Conservation (phyloP, 352 stramenopile species). For the Phytopythium litorale region DNA sequence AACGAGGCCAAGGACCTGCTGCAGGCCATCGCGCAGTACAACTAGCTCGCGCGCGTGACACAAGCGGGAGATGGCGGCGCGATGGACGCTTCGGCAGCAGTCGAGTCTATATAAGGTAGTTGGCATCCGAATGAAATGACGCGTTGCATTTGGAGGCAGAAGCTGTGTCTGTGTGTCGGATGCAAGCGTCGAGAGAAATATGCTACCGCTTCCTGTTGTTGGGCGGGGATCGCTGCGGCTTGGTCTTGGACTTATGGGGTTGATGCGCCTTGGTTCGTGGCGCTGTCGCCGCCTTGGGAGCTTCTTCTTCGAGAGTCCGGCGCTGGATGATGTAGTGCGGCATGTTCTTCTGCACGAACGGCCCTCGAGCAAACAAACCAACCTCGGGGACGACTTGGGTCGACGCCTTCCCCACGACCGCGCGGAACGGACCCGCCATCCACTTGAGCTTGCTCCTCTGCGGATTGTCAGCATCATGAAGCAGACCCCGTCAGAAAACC, state of each 20-base stretch:
- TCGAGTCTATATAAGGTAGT: slow-evolving; percentile 7
- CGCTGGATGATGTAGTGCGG: slow-evolving; percentile 59
- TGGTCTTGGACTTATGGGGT: background rate
- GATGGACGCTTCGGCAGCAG: no score
- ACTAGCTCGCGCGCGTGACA: slow-evolving; percentile 16
- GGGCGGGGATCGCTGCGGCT: background rate
- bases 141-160: background rate
- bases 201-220: slow-evolving; percentile 6
- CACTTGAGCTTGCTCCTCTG: slow-evolving; percentile 66
- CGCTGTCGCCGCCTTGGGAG: background rate
- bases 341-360: slow-evolving; percentile 50
- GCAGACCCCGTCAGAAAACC: background rate
- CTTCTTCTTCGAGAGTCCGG: slow-evolving; percentile 30
- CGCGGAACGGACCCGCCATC: slow-evolving; percentile 64
- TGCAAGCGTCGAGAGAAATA: background rate
- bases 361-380: slow-evolving; percentile 50
- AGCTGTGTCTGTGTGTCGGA: background rate
- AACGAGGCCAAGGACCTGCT: slow-evolving; percentile 92
- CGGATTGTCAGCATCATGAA: background rate
- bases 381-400: slow-evolving; percentile 35
- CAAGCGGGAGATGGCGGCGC: background rate
- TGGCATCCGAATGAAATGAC: background rate
- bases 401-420: slow-evolving; percentile 61
- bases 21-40: slow-evolving; percentile 89
- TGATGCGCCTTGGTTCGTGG: background rate